Evolutionary conservation across 179 eudicot species (phyloP).

Genomic region (Silene coronaria): DNA sequence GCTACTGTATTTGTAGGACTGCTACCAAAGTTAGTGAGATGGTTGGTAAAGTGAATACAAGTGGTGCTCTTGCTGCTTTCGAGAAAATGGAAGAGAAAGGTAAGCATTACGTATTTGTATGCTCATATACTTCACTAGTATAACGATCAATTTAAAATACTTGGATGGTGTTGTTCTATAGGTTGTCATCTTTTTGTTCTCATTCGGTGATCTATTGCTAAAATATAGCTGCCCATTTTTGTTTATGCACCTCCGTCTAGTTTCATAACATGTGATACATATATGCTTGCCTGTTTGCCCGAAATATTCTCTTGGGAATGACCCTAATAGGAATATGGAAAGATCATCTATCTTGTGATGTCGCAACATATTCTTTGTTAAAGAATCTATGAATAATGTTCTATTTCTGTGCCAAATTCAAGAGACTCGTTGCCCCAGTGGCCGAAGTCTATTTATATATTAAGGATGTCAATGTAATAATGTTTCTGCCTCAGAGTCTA

Average conservation of each 20-base stretch:
- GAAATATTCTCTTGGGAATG: no score
- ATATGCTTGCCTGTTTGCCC: background rate
- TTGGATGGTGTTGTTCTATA: background rate
- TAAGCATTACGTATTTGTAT: constrained; percentile 7
- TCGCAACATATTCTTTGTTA: no score
- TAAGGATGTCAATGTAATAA: no score
- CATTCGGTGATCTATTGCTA: background rate
- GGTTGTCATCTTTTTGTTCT: background rate
- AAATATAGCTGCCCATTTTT: no score
- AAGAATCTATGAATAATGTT: no score
- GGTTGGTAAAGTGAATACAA: constrained; percentile 92
- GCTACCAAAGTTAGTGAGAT: constrained; percentile 90
- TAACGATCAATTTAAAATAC: background rate
- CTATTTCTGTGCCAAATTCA: background rate
- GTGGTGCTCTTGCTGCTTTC: constrained; percentile 91
- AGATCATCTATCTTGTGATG: no score
- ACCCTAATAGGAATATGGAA: no score
- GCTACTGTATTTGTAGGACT: constrained; percentile 43
- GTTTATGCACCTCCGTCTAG: no score
- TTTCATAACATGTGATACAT: no score
- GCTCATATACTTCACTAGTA: background rate
- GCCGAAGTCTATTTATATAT: background rate
- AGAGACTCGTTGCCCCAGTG: background rate
- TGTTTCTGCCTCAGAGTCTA: no score
- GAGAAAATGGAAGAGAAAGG: constrained; percentile 99